These are phyloP conservation scores for Kuraishia borneana DNA, from an alignment of 805 yeast species.

Conservation along the genomic window DNA sequence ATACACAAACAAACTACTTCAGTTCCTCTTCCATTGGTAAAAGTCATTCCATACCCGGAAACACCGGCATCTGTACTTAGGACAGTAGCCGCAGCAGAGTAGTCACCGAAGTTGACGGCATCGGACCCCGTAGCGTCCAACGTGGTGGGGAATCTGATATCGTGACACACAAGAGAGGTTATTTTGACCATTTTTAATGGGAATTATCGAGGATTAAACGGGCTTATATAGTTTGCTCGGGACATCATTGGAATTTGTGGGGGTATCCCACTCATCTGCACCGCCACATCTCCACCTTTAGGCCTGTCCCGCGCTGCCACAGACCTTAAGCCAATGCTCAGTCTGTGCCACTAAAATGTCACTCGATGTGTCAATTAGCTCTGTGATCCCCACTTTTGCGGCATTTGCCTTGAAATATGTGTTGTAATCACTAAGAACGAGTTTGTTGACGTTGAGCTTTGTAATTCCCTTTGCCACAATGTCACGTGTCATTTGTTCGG, in stretches of 20 bases:
- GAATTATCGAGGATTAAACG: not conserved
- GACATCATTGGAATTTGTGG: not conserved
- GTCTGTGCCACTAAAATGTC: constrained; percentile 14
- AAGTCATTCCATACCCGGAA: constrained; percentile 31
- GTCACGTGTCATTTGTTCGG: constrained; percentile 14
- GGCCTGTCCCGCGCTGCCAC: constrained; percentile 18
- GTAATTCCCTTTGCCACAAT: constrained; percentile 18
- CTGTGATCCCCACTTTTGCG: constrained; percentile 14
- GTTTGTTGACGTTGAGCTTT: constrained; percentile 21
- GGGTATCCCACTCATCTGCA: not conserved
- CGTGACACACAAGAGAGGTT: constrained; percentile 6
- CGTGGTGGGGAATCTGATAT: constrained; percentile 27
- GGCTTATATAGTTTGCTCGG: not conserved
- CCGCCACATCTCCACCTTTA: not conserved
- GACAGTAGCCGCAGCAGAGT: constrained; percentile 26
- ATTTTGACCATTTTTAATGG: constrained; percentile 1
- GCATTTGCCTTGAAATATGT: constrained; percentile 13
- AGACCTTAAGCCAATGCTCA: constrained; percentile 16
- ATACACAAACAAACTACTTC: constrained; percentile 24
- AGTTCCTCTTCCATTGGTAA: constrained; percentile 27
- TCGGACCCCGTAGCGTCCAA: constrained; percentile 28
- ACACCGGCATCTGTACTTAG: constrained; percentile 16
- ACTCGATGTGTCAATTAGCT: constrained; percentile 15
- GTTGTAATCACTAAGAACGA: constrained; percentile 17
- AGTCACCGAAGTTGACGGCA: constrained; percentile 30